Evolutionary conservation across 192 early-diverging fungal species (phyloP), one percentile per base, ranked within the genome.

Genomic region (Podila clonocystis): DNA sequence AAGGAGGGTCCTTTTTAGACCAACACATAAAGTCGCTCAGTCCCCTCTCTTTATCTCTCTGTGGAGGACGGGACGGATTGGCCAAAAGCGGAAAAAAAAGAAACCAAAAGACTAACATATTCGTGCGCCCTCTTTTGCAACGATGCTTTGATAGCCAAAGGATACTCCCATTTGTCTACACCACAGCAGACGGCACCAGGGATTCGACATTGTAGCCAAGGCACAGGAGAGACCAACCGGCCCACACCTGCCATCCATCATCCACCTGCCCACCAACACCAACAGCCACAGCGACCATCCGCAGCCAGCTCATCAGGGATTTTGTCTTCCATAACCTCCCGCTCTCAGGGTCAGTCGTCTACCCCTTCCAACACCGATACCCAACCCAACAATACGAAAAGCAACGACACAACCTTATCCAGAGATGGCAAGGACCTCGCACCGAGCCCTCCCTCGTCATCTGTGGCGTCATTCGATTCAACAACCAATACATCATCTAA

Each of bases 201-300:
- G 20, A 31, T 65, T 31, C 61, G 67, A 30, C 45, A 45, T 30
- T 75, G 55, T 50, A 68, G 58, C 36, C 73, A 75, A 26, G 73
- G 73, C 22, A 68, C 67, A 55, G 73, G 68, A 36, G 73, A 68
- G 22, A 64, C 73, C 13, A 63, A 58, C 36, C 62, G 17, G 15
- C n/a, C 65, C 8, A 20, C 28, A 4, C 65, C 34, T 9, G 5
- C 36, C 24, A 29, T 28, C 5, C 45, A 20, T 6, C 63, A 67
- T 31, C n/a, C 65, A 36, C 65, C 69, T 50, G n/a, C 20, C 2
- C 62, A 33, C 3, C n/a, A 28, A 7, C 58, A 60, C 26, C 5
- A 24, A 20, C 59, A 33, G 59, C 33, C 33, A 33, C 30, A 61
- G 29, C 26, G 30, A 12, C 9, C 22, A 55, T n/a, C 52, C 59